Evolutionary conservation across 495 filamentous ascomycete species (phyloP).

Genomic region (Niebla homalea): DNA sequence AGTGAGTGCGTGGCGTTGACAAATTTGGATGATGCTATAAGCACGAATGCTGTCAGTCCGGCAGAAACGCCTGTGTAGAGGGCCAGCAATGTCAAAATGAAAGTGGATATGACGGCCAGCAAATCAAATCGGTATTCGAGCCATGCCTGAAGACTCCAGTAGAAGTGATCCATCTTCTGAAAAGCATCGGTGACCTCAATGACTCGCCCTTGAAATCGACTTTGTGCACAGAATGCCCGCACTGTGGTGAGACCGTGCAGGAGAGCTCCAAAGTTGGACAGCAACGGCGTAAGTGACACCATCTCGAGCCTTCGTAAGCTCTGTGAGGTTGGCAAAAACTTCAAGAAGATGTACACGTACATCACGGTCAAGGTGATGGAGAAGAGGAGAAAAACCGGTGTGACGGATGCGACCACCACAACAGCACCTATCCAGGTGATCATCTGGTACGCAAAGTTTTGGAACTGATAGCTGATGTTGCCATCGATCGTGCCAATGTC

Average conservation of each 20-base stretch:
- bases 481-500: conserved; percentile 78
- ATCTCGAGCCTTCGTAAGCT: conserved; percentile 70
- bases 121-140: conserved; percentile 63
- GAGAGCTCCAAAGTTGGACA: conserved; percentile 76
- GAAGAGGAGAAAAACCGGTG: conserved; percentile 60
- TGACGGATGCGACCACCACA: conserved; percentile 59
- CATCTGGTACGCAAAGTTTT: conserved; percentile 45
- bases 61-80: conserved; percentile 54
- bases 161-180: conserved; percentile 88
- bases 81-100: conserved; percentile 55
- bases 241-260: conserved; percentile 70
- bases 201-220: conserved; percentile 60
- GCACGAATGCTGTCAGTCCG: conserved; percentile 64
- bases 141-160: conserved; percentile 77
- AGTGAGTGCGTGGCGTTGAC: conserved; percentile 58
- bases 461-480: conserved; percentile 56
- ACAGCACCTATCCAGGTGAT: conserved; percentile 61
- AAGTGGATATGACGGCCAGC: conserved; percentile 56
- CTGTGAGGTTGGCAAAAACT: conserved; percentile 70
- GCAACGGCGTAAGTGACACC: conserved; percentile 66
- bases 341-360: conserved; percentile 56
- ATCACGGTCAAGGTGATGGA: conserved; percentile 45
- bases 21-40: conserved; percentile 45
- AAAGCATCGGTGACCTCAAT: conserved; percentile 68
- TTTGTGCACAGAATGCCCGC: conserved; percentile 56